phyloP scores from a whole-genome alignment of 2,329 filamentous ascomycete genomes.

The Colletotrichum higginsianum region DNA sequence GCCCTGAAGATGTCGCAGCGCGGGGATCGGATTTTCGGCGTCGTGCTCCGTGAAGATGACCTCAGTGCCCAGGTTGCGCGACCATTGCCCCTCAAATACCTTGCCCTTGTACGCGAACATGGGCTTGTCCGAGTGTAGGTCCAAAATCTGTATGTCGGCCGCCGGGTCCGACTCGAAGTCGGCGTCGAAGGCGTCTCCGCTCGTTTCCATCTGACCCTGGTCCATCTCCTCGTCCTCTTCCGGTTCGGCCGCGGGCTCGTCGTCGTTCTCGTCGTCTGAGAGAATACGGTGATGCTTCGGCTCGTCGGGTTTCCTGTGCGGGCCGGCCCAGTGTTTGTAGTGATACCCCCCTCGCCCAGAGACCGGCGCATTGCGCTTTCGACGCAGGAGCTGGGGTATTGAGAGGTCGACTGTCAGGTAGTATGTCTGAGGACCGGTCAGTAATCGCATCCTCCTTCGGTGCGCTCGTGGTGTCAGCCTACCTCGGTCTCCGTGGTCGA shows the following conservation, averaged over 20 bases:
- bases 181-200: slow-evolving; percentile 44
- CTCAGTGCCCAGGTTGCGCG: slow-evolving; percentile 87
- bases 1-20: slow-evolving; percentile 65
- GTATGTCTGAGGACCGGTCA: slow-evolving; percentile 64
- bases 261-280: slow-evolving; percentile 46
- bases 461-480: background rate
- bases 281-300: slow-evolving; percentile 43
- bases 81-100: slow-evolving; percentile 86
- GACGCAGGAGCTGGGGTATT: slow-evolving; percentile 68
- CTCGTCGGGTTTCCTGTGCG: slow-evolving; percentile 45
- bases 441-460: background rate
- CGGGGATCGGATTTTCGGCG: slow-evolving; percentile 57
- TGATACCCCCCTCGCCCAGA: slow-evolving; percentile 62
- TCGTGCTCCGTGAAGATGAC: slow-evolving; percentile 76
- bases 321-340: slow-evolving; percentile 58
- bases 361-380: slow-evolving; percentile 46
- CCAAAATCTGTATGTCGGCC: slow-evolving; percentile 82
- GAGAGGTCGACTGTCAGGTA: slow-evolving; percentile 76
- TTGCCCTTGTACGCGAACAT: slow-evolving; percentile 85
- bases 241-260: slow-evolving; percentile 37
- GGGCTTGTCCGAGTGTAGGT: slow-evolving; percentile 82
- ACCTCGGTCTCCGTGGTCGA: slow-evolving; percentile 75
- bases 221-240: slow-evolving; percentile 49
- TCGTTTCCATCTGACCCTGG: slow-evolving; percentile 33
- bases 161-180: slow-evolving; percentile 40